Base-by-base conservation (phyloP, 2,329 filamentous ascomycete species). In the Aspergillus ruber region DNA sequence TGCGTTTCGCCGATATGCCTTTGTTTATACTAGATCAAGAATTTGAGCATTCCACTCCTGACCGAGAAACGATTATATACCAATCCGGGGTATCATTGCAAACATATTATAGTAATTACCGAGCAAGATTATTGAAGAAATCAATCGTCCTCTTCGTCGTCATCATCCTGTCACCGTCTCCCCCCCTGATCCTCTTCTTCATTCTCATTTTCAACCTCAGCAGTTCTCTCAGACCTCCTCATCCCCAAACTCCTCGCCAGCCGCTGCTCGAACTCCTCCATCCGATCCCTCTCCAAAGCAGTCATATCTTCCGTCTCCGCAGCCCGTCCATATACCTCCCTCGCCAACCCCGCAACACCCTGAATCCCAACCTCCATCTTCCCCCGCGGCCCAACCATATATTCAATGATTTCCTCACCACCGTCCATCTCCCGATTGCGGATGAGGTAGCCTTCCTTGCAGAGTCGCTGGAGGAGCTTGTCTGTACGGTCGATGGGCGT, bases 281-380 rank as follows among this genome's bases (percentile, higher is more conserved):
- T 76, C 72, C 54, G 6, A 32, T 50, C 55, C 12, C 50, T 45
- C 46, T 58, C 52, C 7, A 50, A 50, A 39, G 44, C 36, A 15
- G 49, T 51, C 38, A 49, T 49, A 43, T 57, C 50, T 40, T 49
- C 51, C 15, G 50, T 50, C 45, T 49, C 55, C 17, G 61, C 53
- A 18, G 60, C 52, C 6, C 48, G 48, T 67, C 62, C 81, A 61
- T 78, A 82, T 1, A 84, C 77, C 44, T 68, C 69, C 51, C 72
- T 71, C 3, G 90, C 81, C 53, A 96, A 69, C 0, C 82, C 83
- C 15, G 83, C 81, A 10, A 93, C 85, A 0, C 86, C 88, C 43
- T 82, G 78, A n/a, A 83, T 75, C 0, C 86, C 88, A 32, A 97
- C 80, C 67, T 97, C 93, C 6, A 90, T 77, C 68, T 86, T 93